Conservation (phyloP, 352 stramenopile species). For the Globisporangium rhizosaccharum region DNA sequence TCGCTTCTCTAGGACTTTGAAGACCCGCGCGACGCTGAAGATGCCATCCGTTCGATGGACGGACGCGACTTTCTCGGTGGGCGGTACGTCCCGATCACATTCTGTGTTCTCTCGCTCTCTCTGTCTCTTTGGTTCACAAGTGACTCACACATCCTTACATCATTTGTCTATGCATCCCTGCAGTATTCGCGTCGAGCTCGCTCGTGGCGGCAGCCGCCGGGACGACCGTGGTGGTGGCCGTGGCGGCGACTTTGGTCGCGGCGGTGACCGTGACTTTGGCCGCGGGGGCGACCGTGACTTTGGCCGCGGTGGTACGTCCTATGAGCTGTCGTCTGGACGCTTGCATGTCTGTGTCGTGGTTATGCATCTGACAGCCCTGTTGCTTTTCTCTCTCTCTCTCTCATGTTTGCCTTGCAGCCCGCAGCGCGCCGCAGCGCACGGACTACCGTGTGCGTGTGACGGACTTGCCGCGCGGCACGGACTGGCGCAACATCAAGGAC, state of each 20-base stretch:
- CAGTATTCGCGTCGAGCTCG: slow-evolving; percentile 79
- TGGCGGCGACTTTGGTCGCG: slow-evolving; percentile 28
- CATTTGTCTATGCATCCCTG: background rate
- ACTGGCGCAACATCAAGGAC: slow-evolving; percentile 88
- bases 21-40: slow-evolving; percentile 83
- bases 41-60: slow-evolving; percentile 85
- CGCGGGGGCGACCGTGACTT: slow-evolving; percentile 19
- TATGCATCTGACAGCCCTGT: background rate
- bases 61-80: slow-evolving; percentile 81
- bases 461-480: slow-evolving; percentile 66
- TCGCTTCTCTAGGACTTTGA: slow-evolving; percentile 80
- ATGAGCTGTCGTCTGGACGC: background rate
- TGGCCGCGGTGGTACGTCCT: slow-evolving; percentile 7
- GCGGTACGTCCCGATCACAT: slow-evolving; percentile 30
- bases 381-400: background rate
- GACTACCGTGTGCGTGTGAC: slow-evolving; percentile 75
- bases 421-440: slow-evolving; percentile 69
- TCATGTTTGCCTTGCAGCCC: slow-evolving; percentile 20
- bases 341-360: background rate
- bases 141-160: background rate
- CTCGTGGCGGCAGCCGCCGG: slow-evolving; percentile 63
- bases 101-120: background rate
- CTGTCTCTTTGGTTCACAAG: background rate
- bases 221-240: slow-evolving; percentile 43
- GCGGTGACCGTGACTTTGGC: slow-evolving; percentile 18